A percentile compares a stretch with the other conserved stretches of the same genome.
These are phyloP conservation scores for Trichophyton mentagrophytes DNA, from an alignment of 2,329 filamentous ascomycete genomes.

Conservation along the genomic window DNA sequence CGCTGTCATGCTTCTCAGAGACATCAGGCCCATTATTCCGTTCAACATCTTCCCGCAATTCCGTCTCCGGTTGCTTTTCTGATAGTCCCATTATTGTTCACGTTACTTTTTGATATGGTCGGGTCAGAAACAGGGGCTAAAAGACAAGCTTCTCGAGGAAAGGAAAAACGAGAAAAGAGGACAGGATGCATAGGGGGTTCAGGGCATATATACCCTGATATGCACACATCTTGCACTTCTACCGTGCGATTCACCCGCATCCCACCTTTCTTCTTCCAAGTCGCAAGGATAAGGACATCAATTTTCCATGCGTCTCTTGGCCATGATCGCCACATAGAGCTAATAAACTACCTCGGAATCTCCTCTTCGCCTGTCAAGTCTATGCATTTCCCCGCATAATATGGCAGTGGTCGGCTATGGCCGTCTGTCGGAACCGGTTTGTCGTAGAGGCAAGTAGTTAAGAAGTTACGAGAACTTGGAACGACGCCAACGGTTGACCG, in stretches of 20 bases:
- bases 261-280: neutral
- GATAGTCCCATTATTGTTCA: neutral
- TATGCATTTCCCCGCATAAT: neutral
- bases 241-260: neutral
- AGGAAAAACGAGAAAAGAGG: neutral
- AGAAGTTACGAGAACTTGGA: neutral
- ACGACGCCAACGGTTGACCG: neutral
- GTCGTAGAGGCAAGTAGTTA: neutral
- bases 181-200: neutral
- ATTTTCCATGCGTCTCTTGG: neutral
- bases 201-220: neutral
- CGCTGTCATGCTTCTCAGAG: neutral
- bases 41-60: neutral
- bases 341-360: neutral
- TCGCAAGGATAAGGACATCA: neutral
- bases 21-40: neutral
- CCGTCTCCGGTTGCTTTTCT: neutral
- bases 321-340: neutral
- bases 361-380: neutral
- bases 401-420: neutral
- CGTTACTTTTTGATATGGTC: neutral
- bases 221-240: neutral
- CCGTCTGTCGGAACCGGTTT: neutral
- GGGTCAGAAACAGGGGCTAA: neutral
- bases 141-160: neutral